These are phyloP conservation scores for Xylariaceae sp. DNA, from an alignment of 2,329 filamentous ascomycete genomes.

Conservation along the genomic window DNA sequence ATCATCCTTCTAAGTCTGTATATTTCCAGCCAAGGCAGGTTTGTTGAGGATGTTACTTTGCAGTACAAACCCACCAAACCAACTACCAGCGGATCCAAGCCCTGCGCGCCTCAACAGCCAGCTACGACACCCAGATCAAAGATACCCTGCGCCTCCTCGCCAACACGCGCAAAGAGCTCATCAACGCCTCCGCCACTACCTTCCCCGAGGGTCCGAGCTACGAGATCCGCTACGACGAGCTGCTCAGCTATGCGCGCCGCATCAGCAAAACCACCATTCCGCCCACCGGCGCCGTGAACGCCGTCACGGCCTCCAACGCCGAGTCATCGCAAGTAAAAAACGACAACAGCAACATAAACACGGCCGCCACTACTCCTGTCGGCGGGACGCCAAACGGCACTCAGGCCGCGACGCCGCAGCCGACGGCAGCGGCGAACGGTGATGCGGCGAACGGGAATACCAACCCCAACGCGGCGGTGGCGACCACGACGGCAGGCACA, in stretches of 20 bases:
- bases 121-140: constrained; percentile 67
- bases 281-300: constrained; percentile 48
- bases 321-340: constrained; percentile 12
- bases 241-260: constrained; percentile 70
- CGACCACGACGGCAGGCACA: constrained; percentile 27
- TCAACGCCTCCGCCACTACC: constrained; percentile 54
- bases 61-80: constrained; percentile 68
- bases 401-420: background rate
- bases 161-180: constrained; percentile 66
- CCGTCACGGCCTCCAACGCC: constrained; percentile 33
- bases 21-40: background rate
- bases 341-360: constrained; percentile 25
- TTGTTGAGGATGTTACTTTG: background rate
- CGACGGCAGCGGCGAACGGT: constrained; percentile 2
- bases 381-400: constrained; percentile 26
- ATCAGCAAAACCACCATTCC: constrained; percentile 78
- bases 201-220: constrained; percentile 48
- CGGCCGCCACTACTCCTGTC: constrained; percentile 26
- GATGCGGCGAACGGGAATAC: background rate
- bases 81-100: constrained; percentile 65
- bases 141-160: constrained; percentile 65
- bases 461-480: constrained; percentile 2
- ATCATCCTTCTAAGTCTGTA: background rate
- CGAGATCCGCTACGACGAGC: constrained; percentile 62
- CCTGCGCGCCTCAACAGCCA: constrained; percentile 60